These are phyloP conservation scores for Aegilops umbellulata DNA, from an alignment of 176 grass and related monocot species.

Conservation along the genomic window DNA sequence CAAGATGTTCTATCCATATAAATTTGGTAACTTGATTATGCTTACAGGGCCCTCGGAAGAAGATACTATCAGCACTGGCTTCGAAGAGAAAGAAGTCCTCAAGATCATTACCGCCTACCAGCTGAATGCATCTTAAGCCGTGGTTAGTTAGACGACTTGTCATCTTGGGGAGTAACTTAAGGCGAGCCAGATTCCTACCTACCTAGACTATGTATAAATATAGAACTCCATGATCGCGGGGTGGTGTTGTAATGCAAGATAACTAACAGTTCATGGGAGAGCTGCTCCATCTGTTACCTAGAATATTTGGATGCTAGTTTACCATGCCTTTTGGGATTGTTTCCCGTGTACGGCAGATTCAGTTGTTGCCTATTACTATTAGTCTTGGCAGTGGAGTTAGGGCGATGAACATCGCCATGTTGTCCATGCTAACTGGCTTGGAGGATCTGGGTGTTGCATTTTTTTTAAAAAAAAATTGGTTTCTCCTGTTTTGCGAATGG, in stretches of 20 bases:
- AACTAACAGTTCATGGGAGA: background rate
- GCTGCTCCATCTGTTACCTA: background rate
- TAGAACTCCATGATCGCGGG: background rate
- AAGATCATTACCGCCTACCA: conserved; percentile 21
- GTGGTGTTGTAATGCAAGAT: conserved; percentile 5
- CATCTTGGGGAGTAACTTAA: background rate
- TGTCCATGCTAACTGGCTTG: background rate
- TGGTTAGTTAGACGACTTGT: conserved; percentile 12
- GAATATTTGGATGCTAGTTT: conserved; percentile 20
- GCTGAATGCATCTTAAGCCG: background rate
- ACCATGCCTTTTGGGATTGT: conserved; percentile 1
- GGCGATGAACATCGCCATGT: background rate
- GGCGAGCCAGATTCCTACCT: background rate
- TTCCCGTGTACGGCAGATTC: background rate
- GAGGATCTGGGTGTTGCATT: background rate
- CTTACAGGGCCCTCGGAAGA: conserved; percentile 75
- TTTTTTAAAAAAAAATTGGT: no score
- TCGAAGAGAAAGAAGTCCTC: conserved; percentile 41
- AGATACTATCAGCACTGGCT: conserved; percentile 60
- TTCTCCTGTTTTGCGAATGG: background rate
- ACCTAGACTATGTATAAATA: background rate
- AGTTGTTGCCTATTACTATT: background rate
- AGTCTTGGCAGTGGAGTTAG: background rate
- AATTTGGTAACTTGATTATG: conserved; percentile 13
- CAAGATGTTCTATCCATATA: background rate